Base-by-base conservation (phyloP, 371 early-diverging fungal species). In the Rhizomucor pusillus region DNA sequence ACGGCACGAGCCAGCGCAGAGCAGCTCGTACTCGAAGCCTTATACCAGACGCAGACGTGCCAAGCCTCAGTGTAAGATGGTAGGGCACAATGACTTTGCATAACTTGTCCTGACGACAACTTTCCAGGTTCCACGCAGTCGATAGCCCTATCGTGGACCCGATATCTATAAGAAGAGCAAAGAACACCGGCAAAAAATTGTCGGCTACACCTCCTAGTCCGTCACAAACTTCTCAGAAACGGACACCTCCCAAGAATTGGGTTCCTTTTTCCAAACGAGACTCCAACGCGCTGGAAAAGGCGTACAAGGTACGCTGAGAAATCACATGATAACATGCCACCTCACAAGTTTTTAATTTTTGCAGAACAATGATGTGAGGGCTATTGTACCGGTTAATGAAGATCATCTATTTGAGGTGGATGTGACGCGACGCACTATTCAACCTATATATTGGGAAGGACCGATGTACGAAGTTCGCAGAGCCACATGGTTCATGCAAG, bases 361-460 rank as follows among this genome's bases (percentile, higher is more conserved):
- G 13, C 35, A 58, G 59, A 57, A 55, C 40, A 59, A 59, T 41
- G 69, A 65, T 36, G 62, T 61, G 20, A 50, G 59, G 29, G 65
- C 67, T 4, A 65, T 25, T 34, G 77, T 85, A 13, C 67, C 75
- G 14, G 83, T 81, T 10, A 84, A 83, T 54, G 91, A 93, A 58
- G 91, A 92, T 57, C 73, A 86, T 56, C 71, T 93, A 33, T 90
- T 85, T 58, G 89, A 92, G 67, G 91, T 89, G 19, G 78, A 91
- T 63, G 83, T 92, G 16, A 62, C 69, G 20, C 82, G 81, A 52
- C 69, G 81, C 59, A 86, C 85, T 49, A 85, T 89, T 29, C 78
- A 73, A 50, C 90, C 91, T 1, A 84, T 92, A 12, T 93, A 90
- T 58, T 92, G 94, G 94, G 76, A 82, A 50, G 93, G 94, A 0